Percentiles rank a stretch among this genome's conserved stretches.
phyloP scores from a whole-genome alignment of 192 early-diverging fungal species.

The Jimgerdemannia flammicorona region DNA sequence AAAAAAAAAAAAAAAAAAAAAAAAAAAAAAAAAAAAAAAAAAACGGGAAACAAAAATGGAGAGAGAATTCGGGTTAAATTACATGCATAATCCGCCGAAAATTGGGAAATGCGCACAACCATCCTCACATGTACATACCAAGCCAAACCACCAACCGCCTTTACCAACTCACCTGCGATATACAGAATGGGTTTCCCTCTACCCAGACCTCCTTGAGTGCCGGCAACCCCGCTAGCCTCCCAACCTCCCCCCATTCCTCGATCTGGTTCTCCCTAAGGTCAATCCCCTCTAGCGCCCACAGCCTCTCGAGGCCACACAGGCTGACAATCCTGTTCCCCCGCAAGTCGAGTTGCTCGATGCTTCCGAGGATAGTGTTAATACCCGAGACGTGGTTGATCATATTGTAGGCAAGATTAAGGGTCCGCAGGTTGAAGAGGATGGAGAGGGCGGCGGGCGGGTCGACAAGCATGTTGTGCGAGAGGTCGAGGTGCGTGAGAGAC shows the following conservation, averaged over 20 bases:
- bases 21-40: background rate
- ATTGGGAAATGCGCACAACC: background rate
- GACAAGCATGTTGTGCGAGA: slow-evolving; percentile 47
- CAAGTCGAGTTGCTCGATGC: slow-evolving; percentile 46
- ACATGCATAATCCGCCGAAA: background rate
- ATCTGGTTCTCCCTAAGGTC: slow-evolving; percentile 52
- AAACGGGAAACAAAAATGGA: slow-evolving; percentile 3
- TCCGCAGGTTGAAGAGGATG: slow-evolving; percentile 41
- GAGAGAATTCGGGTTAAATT: background rate
- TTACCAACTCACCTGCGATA: slow-evolving; percentile 33
- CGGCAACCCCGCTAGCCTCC: slow-evolving; percentile 41
- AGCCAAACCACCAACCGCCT: background rate
- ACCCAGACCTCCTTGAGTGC: slow-evolving; percentile 49
- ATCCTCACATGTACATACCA: background rate
- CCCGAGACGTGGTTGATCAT: slow-evolving; percentile 46
- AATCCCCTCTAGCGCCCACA: slow-evolving; percentile 51
- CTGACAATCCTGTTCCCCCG: slow-evolving; percentile 44
- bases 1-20: too few species aligned
- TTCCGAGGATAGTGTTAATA: slow-evolving; percentile 48
- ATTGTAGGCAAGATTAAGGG: slow-evolving; percentile 49
- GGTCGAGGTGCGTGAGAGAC: slow-evolving; percentile 41
- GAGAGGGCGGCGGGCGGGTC: slow-evolving; percentile 39
- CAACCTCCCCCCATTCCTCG: slow-evolving; percentile 47
- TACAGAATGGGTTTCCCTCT: slow-evolving; percentile 50
- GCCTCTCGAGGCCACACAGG: slow-evolving; percentile 49